A percentile compares a stretch with the other conserved stretches of the same genome.
phyloP scores from a whole-genome alignment of 371 early-diverging fungal genomes.

The Vittaforma corneae region DNA sequence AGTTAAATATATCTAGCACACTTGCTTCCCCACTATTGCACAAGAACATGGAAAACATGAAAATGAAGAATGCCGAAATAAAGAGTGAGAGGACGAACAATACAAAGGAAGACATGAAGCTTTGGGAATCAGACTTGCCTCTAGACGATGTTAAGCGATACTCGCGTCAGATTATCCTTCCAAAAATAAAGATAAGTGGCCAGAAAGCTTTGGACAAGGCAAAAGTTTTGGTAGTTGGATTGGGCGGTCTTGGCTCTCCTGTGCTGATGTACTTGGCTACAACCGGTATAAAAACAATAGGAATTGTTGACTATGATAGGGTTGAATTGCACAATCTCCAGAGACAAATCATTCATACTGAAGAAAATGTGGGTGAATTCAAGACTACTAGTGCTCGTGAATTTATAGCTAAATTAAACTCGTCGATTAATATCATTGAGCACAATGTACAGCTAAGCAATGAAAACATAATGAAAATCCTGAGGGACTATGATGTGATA shows the following conservation, averaged over 20 bases:
- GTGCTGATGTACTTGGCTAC: conserved; percentile 75
- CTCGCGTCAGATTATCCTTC: conserved; percentile 78
- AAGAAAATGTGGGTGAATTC: conserved; percentile 63
- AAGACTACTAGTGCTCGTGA: conserved; percentile 71
- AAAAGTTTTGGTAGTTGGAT: conserved; percentile 77
- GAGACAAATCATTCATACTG: conserved; percentile 80
- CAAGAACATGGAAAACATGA: too few species aligned
- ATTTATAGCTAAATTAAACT: conserved; percentile 54
- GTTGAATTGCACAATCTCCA: conserved; percentile 88
- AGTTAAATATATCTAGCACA: too few species aligned
- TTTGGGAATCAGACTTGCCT: conserved; percentile 18
- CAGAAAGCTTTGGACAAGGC: conserved; percentile 68
- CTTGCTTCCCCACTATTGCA: too few species aligned
- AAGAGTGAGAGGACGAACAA: too few species aligned
- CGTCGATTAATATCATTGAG: conserved; percentile 15
- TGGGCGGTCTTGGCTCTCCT: conserved; percentile 88
- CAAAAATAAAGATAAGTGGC: conserved; percentile 68
- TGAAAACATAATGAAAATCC: conserved; percentile 25
- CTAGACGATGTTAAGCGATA: conserved; percentile 70
- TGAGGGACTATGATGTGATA: conserved; percentile 72
- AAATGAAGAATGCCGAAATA: too few species aligned
- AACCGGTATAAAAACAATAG: conserved; percentile 76
- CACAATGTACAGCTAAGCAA: conserved; percentile 20
- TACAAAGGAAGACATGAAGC: too few species aligned
- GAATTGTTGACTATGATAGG: conserved; percentile 81